phyloP scores from a whole-genome alignment of 345 rosid species.

The Orychophragmus violaceus region DNA sequence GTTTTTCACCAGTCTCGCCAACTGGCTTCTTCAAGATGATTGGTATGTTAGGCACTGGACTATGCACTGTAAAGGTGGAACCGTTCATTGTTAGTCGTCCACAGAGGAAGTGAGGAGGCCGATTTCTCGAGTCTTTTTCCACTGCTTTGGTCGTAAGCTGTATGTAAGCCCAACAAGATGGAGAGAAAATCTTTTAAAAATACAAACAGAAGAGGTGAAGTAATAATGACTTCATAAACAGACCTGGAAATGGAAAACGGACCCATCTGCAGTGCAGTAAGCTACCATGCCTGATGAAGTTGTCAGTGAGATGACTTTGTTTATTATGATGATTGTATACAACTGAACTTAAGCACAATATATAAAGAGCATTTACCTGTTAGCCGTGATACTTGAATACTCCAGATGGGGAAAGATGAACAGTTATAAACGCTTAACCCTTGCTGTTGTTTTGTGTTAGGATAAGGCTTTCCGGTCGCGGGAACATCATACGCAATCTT shows the following conservation, averaged over 20 bases:
- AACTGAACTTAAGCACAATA: not conserved
- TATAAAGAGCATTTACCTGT: conserved; percentile 40
- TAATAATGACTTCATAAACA: conserved; percentile 12
- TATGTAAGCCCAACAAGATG: not conserved
- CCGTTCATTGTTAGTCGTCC: conserved; percentile 51
- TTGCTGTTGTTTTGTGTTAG: conserved; percentile 58
- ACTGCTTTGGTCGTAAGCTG: conserved; percentile 71
- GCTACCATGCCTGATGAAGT: conserved; percentile 66
- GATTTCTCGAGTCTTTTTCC: conserved; percentile 65
- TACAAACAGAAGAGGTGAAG: not conserved
- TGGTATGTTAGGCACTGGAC: conserved; percentile 41
- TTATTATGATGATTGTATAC: not conserved
- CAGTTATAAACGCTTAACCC: conserved; percentile 56
- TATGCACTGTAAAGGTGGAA: conserved; percentile 42
- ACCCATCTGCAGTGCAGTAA: conserved; percentile 79
- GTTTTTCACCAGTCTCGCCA: conserved; percentile 32
- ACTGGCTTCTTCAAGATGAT: conserved; percentile 43
- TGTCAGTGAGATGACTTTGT: not conserved
- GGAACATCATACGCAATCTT: conserved; percentile 77
- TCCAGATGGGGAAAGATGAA: conserved; percentile 75
- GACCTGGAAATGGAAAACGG: conserved; percentile 60
- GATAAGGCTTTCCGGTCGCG: conserved; percentile 54
- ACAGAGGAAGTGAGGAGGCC: conserved; percentile 62
- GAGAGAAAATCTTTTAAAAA: not conserved
- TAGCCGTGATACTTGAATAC: conserved; percentile 68